These are phyloP conservation scores for Metschnikowia lunata DNA, from an alignment of 805 yeast genomes.

Conservation along the genomic window DNA sequence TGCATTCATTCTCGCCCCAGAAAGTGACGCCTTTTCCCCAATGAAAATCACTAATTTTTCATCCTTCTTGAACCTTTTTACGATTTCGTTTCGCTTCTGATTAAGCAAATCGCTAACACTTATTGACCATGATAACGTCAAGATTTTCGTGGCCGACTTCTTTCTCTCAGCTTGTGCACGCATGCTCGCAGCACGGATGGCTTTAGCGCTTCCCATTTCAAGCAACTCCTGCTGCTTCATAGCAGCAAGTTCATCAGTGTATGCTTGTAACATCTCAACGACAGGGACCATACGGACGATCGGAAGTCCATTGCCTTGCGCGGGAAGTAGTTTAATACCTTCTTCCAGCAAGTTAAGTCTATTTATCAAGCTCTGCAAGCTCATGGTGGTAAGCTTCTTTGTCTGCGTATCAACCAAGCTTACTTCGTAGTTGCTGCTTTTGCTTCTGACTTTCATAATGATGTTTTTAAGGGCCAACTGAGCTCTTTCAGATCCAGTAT, in stretches of 20 bases:
- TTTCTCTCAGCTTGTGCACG: constrained; percentile 33
- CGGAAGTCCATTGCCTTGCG: constrained; percentile 21
- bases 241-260: constrained; percentile 30
- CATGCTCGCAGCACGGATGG: constrained; percentile 24
- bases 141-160: constrained; percentile 40
- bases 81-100: constrained; percentile 52
- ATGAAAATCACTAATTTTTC: constrained; percentile 29
- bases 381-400: constrained; percentile 19
- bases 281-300: constrained; percentile 25
- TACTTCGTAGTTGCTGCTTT: constrained; percentile 22
- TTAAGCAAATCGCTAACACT: constrained; percentile 47
- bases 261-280: constrained; percentile 31
- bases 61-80: constrained; percentile 41
- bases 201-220: constrained; percentile 31
- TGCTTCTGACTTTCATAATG: constrained; percentile 20
- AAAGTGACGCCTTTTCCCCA: constrained; percentile 19
- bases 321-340: constrained; percentile 24
- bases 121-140: constrained; percentile 55
- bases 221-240: constrained; percentile 28
- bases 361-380: constrained; percentile 33
- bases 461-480: constrained; percentile 24
- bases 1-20: constrained; percentile 10
- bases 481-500: constrained; percentile 26
- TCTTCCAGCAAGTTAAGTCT: constrained; percentile 21
- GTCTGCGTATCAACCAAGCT: constrained; percentile 24